Percentiles rank a stretch among this genome's conserved stretches.
Evolutionary conservation across 2,329 filamentous ascomycete species (phyloP).

Genomic region (Thielaviopsis musarum): DNA sequence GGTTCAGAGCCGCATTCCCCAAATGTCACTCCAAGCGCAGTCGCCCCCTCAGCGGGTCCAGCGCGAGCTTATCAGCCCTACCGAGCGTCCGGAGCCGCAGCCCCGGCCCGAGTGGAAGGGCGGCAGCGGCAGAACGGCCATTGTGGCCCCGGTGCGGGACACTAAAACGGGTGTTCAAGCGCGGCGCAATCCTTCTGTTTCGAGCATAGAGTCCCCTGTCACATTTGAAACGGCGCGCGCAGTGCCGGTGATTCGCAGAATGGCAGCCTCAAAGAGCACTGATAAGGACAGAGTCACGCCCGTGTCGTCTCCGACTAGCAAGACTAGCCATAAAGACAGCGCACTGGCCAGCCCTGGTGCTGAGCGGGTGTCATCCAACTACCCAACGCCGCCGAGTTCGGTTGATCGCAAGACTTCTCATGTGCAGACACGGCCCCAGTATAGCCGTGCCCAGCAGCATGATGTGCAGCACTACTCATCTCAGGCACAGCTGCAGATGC

Average conservation of each 20-base stretch:
- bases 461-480: background rate
- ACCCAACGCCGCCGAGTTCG: constrained; percentile 9
- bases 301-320: constrained; percentile 3
- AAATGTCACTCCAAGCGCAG: background rate
- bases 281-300: background rate
- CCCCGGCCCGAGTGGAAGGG: constrained; percentile 52
- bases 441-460: background rate
- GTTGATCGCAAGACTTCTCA: constrained; percentile 7
- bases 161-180: constrained; percentile 15
- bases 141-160: constrained; percentile 49
- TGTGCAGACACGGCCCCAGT: constrained; percentile 15
- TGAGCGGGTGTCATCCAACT: background rate
- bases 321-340: background rate
- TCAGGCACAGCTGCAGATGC: constrained; percentile 1
- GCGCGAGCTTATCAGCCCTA: background rate
- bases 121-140: constrained; percentile 47
- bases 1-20: background rate
- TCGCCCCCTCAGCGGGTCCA: background rate
- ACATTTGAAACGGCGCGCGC: constrained; percentile 3
- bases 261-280: constrained; percentile 5
- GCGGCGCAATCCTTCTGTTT: constrained; percentile 7
- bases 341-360: background rate
- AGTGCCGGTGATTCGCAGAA: constrained; percentile 9
- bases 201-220: constrained; percentile 4
- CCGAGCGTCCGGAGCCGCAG: constrained; percentile 15